Evolutionary conservation across 2,329 filamentous ascomycete genomes (phyloP).

Genomic region (Pseudogymnoascus sp.): DNA sequence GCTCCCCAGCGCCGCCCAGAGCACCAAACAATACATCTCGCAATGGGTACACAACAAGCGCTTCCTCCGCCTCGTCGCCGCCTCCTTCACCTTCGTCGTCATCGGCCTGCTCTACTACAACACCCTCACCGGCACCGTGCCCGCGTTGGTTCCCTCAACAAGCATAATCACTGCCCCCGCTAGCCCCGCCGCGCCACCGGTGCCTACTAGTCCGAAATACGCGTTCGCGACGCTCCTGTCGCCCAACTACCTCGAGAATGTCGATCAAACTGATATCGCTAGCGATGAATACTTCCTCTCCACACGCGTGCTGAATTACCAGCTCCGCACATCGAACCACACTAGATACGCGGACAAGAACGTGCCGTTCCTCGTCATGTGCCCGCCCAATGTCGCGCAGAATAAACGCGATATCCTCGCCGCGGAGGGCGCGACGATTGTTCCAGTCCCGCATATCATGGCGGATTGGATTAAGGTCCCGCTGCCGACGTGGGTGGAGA

Average conservation of each 20-base stretch:
- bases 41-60: background rate
- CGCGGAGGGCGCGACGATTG: constrained; percentile 29
- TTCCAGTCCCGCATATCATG: constrained; percentile 25
- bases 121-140: background rate
- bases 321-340: constrained; percentile 29
- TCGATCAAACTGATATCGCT: background rate
- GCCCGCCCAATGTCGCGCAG: constrained; percentile 21
- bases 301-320: constrained; percentile 29
- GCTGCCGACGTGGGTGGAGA: background rate
- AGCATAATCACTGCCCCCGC: background rate
- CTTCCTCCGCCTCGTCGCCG: constrained; percentile 1
- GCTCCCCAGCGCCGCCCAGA: background rate
- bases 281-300: constrained; percentile 29
- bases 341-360: constrained; percentile 17
- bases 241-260: background rate
- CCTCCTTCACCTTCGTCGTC: background rate
- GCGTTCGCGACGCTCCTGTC: background rate
- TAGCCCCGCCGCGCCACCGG: background rate
- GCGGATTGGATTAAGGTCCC: constrained; percentile 24
- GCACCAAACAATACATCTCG: background rate
- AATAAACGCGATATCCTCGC: constrained; percentile 23
- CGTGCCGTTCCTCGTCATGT: constrained; percentile 29
- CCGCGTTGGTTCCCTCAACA: background rate
- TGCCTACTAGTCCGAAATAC: background rate
- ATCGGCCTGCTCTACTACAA: background rate